Evolutionary conservation across 768 basidiomycete genomes (phyloP).

Genomic region (Clavaria fumosa): DNA sequence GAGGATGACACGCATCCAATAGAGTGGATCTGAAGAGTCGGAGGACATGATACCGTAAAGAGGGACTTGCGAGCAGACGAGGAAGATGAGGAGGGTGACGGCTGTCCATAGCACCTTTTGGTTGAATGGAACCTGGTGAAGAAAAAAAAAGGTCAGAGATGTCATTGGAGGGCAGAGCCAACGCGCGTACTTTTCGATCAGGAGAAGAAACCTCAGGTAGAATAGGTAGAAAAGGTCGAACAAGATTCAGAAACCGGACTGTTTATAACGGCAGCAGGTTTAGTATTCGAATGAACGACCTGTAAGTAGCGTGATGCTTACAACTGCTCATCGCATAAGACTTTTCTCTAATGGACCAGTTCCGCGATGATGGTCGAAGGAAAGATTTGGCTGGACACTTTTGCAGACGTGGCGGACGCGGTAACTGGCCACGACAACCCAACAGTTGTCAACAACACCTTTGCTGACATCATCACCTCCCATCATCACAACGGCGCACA

Average conservation of each 20-base stretch:
- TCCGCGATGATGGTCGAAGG: too few species aligned
- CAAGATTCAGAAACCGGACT: slow-evolving; percentile 97
- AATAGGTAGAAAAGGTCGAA: slow-evolving; percentile 93
- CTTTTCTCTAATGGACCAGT: too few species aligned
- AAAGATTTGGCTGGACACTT: too few species aligned
- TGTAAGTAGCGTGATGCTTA: too few species aligned
- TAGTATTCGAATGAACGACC: too few species aligned
- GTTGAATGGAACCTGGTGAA: slow-evolving; percentile 80
- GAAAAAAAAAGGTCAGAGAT: slow-evolving; percentile 7
- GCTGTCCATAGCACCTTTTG: slow-evolving; percentile 99
- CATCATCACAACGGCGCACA: too few species aligned
- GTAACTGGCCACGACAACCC: too few species aligned
- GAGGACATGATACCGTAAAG: slow-evolving; percentile 99
- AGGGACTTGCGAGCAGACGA: slow-evolving; percentile 98
- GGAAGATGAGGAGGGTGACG: slow-evolving; percentile 96
- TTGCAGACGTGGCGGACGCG: too few species aligned
- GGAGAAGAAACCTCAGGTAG: slow-evolving; percentile 96
- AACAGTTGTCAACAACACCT: too few species aligned
- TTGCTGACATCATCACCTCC: too few species aligned
- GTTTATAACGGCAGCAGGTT: too few species aligned
- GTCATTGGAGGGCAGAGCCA: slow-evolving; percentile 5
- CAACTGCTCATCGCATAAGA: too few species aligned
- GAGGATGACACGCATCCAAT: slow-evolving; percentile 99
- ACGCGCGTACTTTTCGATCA: slow-evolving; percentile 69
- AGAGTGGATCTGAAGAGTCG: slow-evolving; percentile 96